phyloP scores from a whole-genome alignment of 2,329 filamentous ascomycete species.

The Claviceps paspali region DNA sequence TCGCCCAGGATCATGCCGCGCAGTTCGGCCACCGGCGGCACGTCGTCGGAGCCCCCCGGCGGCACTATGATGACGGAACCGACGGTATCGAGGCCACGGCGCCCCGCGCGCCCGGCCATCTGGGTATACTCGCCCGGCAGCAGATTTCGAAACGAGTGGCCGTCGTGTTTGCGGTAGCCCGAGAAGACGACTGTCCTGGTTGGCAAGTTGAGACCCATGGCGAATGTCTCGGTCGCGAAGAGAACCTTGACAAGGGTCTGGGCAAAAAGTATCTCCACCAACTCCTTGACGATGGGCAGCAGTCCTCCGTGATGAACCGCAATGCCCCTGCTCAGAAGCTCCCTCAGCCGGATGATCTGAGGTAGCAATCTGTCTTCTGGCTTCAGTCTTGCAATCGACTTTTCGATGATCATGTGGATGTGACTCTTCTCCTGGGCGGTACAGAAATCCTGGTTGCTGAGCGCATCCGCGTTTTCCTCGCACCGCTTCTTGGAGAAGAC shows the following conservation, averaged over 20 bases:
- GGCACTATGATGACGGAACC: constrained; percentile 91
- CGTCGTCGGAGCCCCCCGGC: constrained; percentile 64
- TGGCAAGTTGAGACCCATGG: constrained; percentile 92
- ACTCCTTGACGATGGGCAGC: constrained; percentile 90
- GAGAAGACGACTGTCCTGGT: constrained; percentile 96
- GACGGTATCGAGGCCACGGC: constrained; percentile 81
- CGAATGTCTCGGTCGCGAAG: constrained; percentile 96
- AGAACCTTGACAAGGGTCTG: constrained; percentile 91
- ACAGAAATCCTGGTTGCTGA: constrained; percentile 91
- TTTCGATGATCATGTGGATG: constrained; percentile 95
- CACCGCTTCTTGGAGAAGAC: constrained; percentile 97
- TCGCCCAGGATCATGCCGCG: constrained; percentile 92
- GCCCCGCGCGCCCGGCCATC: constrained; percentile 90
- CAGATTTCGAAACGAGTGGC: constrained; percentile 77
- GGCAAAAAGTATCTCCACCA: constrained; percentile 93
- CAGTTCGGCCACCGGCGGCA: constrained; percentile 68
- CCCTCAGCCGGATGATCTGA: constrained; percentile 76
- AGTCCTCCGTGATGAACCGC: constrained; percentile 93
- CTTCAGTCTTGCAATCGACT: constrained; percentile 80
- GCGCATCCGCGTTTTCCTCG: constrained; percentile 89
- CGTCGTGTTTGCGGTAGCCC: constrained; percentile 91
- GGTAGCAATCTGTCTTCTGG: constrained; percentile 81
- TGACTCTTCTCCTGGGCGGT: constrained; percentile 89
- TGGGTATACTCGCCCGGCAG: constrained; percentile 95
- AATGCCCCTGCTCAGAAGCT: constrained; percentile 74